Percentiles rank a stretch among this genome's conserved stretches.
These are phyloP conservation scores for Trichophyton benhamiae DNA, from an alignment of 2,329 filamentous ascomycete species.

Conservation along the genomic window DNA sequence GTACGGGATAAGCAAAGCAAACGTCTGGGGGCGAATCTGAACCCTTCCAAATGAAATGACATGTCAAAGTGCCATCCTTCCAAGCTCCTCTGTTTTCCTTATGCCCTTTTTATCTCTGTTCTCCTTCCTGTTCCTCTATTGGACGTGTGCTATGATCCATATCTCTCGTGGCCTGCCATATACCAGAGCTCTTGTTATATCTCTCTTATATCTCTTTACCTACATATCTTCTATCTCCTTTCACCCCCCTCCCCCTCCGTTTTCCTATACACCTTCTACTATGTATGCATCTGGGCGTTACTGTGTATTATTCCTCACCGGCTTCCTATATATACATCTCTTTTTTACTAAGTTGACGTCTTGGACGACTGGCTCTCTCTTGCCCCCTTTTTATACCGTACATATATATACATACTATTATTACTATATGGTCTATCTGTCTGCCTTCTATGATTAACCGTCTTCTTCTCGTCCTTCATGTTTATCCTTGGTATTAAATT, in stretches of 20 bases:
- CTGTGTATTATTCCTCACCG: not conserved
- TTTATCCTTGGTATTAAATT: not conserved
- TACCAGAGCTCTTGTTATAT: not conserved
- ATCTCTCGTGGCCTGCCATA: not conserved
- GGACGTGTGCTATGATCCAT: not conserved
- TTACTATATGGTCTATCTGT: not conserved
- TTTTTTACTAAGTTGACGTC: not conserved
- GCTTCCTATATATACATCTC: constrained; percentile 1
- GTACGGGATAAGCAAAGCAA: not conserved
- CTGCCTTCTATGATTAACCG: not conserved
- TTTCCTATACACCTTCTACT: not conserved
- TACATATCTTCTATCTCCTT: not conserved
- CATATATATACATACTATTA: not conserved
- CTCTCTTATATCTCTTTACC: not conserved
- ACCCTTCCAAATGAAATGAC: not conserved
- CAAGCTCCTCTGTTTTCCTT: not conserved
- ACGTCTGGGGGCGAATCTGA: not conserved
- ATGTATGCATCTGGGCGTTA: constrained; percentile 1
- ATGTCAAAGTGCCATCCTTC: not conserved
- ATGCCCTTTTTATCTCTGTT: not conserved
- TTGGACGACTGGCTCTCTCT: not conserved
- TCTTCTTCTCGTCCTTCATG: not conserved
- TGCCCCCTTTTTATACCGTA: not conserved
- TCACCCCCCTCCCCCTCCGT: not conserved
- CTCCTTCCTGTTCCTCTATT: not conserved